These are phyloP conservation scores for Beauveria sp. DNA, from an alignment of 2,329 filamentous ascomycete genomes.

Conservation along the genomic window DNA sequence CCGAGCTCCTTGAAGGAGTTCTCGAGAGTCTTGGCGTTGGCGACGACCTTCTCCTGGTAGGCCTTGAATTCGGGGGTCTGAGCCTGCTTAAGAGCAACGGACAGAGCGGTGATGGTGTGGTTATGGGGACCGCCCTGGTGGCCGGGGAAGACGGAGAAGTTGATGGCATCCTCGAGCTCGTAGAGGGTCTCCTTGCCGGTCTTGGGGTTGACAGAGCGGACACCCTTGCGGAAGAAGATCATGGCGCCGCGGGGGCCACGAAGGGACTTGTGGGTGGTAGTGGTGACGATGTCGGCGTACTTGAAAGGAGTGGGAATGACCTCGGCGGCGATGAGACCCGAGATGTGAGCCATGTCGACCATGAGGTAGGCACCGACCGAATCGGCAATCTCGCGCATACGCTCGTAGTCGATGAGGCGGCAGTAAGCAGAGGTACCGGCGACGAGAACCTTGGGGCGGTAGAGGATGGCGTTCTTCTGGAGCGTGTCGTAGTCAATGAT, in stretches of 20 bases:
- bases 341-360: constrained; percentile 98
- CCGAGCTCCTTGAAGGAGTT: constrained; percentile 75
- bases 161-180: constrained; percentile 92
- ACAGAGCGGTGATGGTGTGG: constrained; percentile 96
- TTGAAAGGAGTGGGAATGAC: constrained; percentile 92
- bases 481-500: constrained; percentile 96
- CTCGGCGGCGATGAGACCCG: constrained; percentile 83
- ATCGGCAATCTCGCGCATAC: constrained; percentile 94
- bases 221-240: constrained; percentile 99
- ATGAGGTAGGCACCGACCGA: constrained; percentile 89
- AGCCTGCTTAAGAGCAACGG: constrained; percentile 92
- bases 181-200: constrained; percentile 84
- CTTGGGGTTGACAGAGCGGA: constrained; percentile 84
- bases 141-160: constrained; percentile 97
- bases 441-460: constrained; percentile 92
- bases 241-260: constrained; percentile 96
- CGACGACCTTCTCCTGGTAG: constrained; percentile 87
- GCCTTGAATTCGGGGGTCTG: constrained; percentile 82
- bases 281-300: constrained; percentile 93
- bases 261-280: constrained; percentile 98
- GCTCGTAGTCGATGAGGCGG: constrained; percentile 90
- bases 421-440: constrained; percentile 98
- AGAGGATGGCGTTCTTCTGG: constrained; percentile 82
- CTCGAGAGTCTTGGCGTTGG: constrained; percentile 90
- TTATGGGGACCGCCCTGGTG: constrained; percentile 99